phyloP scores from a whole-genome alignment of 2,329 filamentous ascomycete genomes.

The Fusarium paranaense region DNA sequence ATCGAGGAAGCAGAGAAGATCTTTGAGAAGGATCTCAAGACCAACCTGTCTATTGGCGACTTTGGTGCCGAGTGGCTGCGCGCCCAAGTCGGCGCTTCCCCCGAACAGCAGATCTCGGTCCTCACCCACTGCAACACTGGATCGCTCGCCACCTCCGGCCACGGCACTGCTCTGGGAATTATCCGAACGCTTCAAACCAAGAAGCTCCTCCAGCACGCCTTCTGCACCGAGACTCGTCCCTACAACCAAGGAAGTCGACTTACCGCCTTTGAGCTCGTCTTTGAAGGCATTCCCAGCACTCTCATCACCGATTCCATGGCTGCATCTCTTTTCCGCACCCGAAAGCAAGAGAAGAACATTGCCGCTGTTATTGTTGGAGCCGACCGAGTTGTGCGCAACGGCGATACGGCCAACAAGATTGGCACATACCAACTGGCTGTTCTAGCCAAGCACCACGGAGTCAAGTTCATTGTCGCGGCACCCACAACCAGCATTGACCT shows the following conservation, averaged over 20 bases:
- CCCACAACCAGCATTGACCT: constrained; percentile 95
- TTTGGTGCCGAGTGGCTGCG: constrained; percentile 87
- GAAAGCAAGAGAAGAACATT: constrained; percentile 74
- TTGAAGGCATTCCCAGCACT: constrained; percentile 90
- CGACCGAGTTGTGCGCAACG: constrained; percentile 94
- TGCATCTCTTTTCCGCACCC: constrained; percentile 78
- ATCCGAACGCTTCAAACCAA: constrained; percentile 82
- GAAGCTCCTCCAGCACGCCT: constrained; percentile 80
- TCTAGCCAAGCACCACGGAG: constrained; percentile 85
- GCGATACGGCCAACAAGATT: constrained; percentile 98
- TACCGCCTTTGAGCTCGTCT: constrained; percentile 96
- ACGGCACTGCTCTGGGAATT: constrained; percentile 94
- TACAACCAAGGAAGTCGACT: constrained; percentile 98
- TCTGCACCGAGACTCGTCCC: constrained; percentile 95
- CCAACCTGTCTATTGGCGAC: constrained; percentile 87
- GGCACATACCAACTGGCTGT: constrained; percentile 94
- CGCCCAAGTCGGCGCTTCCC: constrained; percentile 63
- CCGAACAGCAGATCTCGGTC: constrained; percentile 73
- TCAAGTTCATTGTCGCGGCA: constrained; percentile 95
- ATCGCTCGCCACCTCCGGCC: constrained; percentile 96
- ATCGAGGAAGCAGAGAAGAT: constrained; percentile 87
- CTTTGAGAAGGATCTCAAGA: constrained; percentile 85
- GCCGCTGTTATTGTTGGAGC: constrained; percentile 93
- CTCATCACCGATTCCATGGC: constrained; percentile 98
- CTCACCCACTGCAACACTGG: constrained; percentile 99